These are phyloP conservation scores for Thymus mandschuricus DNA, from an alignment of 257 asterid genomes.

Conservation along the genomic window DNA sequence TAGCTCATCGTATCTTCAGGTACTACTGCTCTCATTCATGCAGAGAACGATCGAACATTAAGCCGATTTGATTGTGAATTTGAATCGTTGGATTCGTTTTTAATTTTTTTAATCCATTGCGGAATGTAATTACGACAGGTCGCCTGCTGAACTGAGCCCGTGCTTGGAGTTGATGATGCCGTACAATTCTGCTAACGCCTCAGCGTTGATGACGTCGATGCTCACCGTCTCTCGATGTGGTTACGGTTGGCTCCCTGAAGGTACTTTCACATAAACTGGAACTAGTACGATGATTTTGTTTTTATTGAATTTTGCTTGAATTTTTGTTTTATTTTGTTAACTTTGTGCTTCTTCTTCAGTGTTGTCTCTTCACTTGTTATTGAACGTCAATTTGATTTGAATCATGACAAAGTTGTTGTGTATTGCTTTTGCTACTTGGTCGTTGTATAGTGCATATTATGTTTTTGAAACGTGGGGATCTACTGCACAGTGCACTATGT, in stretches of 20 bases:
- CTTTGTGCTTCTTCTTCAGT: too few species aligned
- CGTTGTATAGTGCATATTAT: slow-evolving; percentile 7
- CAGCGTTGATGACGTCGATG: slow-evolving; percentile 95
- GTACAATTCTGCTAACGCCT: slow-evolving; percentile 83
- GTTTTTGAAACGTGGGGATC: neutral
- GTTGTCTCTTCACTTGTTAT: too few species aligned
- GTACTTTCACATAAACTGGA: slow-evolving; percentile 35
- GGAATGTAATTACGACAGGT: slow-evolving; percentile 42
- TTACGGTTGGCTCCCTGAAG: slow-evolving; percentile 84
- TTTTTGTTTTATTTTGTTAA: too few species aligned
- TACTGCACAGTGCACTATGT: neutral
- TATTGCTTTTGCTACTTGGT: slow-evolving; percentile 3
- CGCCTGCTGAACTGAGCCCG: slow-evolving; percentile 78
- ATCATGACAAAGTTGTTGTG: neutral
- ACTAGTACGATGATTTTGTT: too few species aligned
- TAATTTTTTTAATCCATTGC: neutral
- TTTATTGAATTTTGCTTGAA: too few species aligned
- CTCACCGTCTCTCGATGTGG: slow-evolving; percentile 77
- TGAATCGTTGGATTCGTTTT: neutral
- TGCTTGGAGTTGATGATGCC: slow-evolving; percentile 90
- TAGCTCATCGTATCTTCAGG: slow-evolving; percentile 47
- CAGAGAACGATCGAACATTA: neutral
- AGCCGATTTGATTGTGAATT: neutral
- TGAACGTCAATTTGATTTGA: neutral
- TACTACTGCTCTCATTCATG: slow-evolving; percentile 20